Percentiles rank a stretch among this genome's conserved stretches.
These are phyloP conservation scores for Colletotrichum higginsianum DNA, from an alignment of 2,329 filamentous ascomycete genomes.

Conservation along the genomic window DNA sequence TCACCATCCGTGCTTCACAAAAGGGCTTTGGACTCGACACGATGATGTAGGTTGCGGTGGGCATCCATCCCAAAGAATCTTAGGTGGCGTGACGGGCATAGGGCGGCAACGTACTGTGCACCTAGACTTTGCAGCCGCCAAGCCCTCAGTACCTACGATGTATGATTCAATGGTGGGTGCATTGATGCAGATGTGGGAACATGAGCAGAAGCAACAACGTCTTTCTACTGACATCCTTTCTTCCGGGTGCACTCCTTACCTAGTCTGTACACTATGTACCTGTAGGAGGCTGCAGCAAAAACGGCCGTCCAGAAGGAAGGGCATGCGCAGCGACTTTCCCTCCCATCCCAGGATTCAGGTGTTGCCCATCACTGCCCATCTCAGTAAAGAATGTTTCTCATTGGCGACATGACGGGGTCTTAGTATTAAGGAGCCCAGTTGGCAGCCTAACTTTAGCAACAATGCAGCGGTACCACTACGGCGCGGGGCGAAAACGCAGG, in stretches of 20 bases:
- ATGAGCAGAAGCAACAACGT: slow-evolving; percentile 6
- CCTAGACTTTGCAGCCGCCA: not conserved
- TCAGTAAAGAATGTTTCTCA: slow-evolving; percentile 17
- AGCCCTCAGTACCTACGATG: no score
- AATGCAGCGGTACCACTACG: slow-evolving; percentile 27
- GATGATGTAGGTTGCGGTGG: slow-evolving; percentile 31
- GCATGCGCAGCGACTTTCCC: not conserved
- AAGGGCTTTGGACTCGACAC: not conserved
- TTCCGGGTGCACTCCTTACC: no score
- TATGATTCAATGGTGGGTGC: no score
- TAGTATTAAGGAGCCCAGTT: not conserved
- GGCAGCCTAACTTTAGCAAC: slow-evolving; percentile 41
- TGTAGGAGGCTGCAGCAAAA: no score
- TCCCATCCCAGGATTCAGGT: slow-evolving; percentile 9
- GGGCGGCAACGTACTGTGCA: not conserved
- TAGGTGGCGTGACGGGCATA: slow-evolving; percentile 22
- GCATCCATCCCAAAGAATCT: slow-evolving; percentile 13
- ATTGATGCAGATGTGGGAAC: not conserved
- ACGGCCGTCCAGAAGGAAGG: not conserved
- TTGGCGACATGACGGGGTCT: slow-evolving; percentile 2
- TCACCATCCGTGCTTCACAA: slow-evolving; percentile 29
- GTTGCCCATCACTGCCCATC: slow-evolving; percentile 21
- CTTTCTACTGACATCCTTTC: no score
- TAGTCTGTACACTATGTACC: no score
- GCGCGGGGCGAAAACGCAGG: slow-evolving; percentile 22